These are phyloP conservation scores for Wickerhamomyces mucosus DNA, from an alignment of 805 yeast species.

Conservation along the genomic window DNA sequence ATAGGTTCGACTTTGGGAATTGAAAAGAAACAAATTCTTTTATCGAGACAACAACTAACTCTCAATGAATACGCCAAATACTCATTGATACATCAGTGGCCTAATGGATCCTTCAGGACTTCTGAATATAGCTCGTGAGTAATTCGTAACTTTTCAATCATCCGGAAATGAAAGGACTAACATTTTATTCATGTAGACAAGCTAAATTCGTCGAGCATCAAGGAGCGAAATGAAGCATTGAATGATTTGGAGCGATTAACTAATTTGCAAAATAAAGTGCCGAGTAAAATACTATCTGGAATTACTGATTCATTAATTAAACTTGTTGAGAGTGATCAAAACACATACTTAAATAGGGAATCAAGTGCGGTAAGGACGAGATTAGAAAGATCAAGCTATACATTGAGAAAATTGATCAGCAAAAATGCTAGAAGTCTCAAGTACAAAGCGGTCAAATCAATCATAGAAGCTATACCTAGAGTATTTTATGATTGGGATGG, in stretches of 20 bases:
- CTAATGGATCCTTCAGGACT: too few species aligned
- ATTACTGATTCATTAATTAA: slow-evolving; percentile 22
- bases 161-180: too few species aligned
- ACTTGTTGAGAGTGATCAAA: slow-evolving; percentile 27
- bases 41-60: too few species aligned
- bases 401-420: slow-evolving; percentile 19
- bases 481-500: slow-evolving; percentile 8
- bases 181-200: slow-evolving; percentile 8
- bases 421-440: slow-evolving; percentile 9
- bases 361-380: slow-evolving; percentile 22
- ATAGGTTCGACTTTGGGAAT: too few species aligned
- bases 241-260: slow-evolving; percentile 25
- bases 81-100: too few species aligned
- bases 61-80: too few species aligned
- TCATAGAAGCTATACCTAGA: slow-evolving; percentile 6
- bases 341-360: slow-evolving; percentile 17
- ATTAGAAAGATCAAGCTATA: slow-evolving; percentile 24
- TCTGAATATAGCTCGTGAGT: too few species aligned
- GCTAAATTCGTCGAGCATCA: slow-evolving; percentile 40
- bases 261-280: slow-evolving; percentile 15
- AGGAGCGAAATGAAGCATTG: slow-evolving; percentile 46
- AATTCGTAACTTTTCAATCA: too few species aligned
- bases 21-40: too few species aligned
- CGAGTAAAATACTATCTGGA: slow-evolving; percentile 15
- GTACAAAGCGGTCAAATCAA: slow-evolving; percentile 7